A percentile compares a stretch with the other conserved stretches of the same genome.
Conservation (phyloP, 2,329 filamentous ascomycete genomes). For the Sarocladium brachiariae region DNA sequence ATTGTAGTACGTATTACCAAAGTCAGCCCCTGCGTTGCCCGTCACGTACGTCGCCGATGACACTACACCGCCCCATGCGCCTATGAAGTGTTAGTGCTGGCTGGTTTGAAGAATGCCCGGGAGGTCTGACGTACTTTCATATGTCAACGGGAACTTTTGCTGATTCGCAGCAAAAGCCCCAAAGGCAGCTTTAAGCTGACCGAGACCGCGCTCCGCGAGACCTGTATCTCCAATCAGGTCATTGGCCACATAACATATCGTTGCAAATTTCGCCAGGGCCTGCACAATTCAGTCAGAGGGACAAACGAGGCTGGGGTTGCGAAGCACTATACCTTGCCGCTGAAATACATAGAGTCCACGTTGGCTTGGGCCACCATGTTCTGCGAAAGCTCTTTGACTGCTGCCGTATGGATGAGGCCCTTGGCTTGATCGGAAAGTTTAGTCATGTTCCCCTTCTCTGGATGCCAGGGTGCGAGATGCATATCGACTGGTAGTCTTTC, state of each 20-base stretch:
- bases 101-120: not conserved
- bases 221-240: constrained; percentile 54
- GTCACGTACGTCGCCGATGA: constrained; percentile 67
- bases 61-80: constrained; percentile 72
- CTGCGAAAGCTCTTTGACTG: constrained; percentile 67
- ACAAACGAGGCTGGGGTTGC: not conserved
- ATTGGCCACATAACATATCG: constrained; percentile 57
- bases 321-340: constrained; percentile 73
- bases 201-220: constrained; percentile 51
- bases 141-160: constrained; percentile 59
- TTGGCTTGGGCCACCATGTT: constrained; percentile 68
- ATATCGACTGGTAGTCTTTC: constrained; percentile 72
- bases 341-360: constrained; percentile 85
- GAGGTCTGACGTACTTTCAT: constrained; percentile 44
- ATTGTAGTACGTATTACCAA: constrained; percentile 84
- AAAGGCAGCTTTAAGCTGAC: constrained; percentile 60
- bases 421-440: constrained; percentile 48
- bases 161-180: constrained; percentile 58
- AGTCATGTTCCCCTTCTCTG: constrained; percentile 39
- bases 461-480: constrained; percentile 72
- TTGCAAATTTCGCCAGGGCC: constrained; percentile 70
- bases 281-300: constrained; percentile 22
- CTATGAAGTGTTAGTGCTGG: constrained; percentile 25
- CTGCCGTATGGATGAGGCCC: constrained; percentile 51
- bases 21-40: constrained; percentile 66